Base-by-base conservation (phyloP, 148 eudicot species). In the Camellia japonica region DNA sequence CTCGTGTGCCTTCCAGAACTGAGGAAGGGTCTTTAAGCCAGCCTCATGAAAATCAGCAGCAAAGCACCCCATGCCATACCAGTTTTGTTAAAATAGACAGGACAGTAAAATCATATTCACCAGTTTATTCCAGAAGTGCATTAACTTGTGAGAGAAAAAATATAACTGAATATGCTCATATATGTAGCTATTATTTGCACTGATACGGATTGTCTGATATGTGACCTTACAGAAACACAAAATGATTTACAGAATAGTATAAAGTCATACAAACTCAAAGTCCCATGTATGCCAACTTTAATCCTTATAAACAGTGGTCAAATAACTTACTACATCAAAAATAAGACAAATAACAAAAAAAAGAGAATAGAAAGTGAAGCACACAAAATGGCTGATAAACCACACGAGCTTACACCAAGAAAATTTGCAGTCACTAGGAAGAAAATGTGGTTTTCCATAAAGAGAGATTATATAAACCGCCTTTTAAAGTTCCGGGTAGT, bases 401-500 rank as follows among this genome's bases (percentile, higher is more conserved):
- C n/a, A 69, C 73, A 44, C 18, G 12, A 18, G 44, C 51, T 43
- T 43, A 1, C 51, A 68, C 59, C 38, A 0, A 2, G 7, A 71
- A 71, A 51, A 49, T 49, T 19, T 51, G 75, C 75, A 51, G 60
- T n/a, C 23, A 20, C 49, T 30, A 23, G 61, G 54, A 72, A 30
- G n/a, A 54, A 72, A 23, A 73, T 13, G 75, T 5, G 5, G 60
- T 72, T 20, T 23, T 20, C 55, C 9, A n/a, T 2, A 19, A 12
- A 51, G 19, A 54, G 11, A 73, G 14, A 73, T 14, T 20, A 73
- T 38, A 46, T 46, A 15, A 73, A 23, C 12, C 76, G 75, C 47
- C 79, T 68, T 43, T 61, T 86, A 77, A 91, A 86, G 59, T 54
- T 86, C 20, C 92, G 75, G 62, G 92, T 85, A 11, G 94, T 89